Evolutionary conservation across 1,284 basidiomycete genomes (phyloP), one percentile per base, ranked within the genome.

Genomic region (Moesziomyces parantarcticus): DNA sequence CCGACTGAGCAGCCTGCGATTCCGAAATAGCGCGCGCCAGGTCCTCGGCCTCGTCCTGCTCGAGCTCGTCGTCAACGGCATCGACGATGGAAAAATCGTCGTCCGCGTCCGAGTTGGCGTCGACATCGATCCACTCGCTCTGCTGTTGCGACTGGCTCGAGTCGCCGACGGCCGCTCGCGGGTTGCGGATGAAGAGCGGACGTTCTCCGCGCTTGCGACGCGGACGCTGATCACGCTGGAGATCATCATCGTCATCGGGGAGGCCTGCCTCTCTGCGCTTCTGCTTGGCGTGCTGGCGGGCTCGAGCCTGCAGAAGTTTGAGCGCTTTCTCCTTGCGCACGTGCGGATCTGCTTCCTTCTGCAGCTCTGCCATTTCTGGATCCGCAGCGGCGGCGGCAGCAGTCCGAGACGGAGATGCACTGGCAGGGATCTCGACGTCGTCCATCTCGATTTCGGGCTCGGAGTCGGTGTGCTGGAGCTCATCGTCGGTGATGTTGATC

Each of bases 371-470:
- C 18, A 76, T 61, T 46, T 75, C 73, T 2, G 77, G 71, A 57
- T 80, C 77, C 23, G 57, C 52, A 14, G 49, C 18, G 11, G 57
- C 60, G 23, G 57, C 52, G 9, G 49, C 13, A 18, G 57, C 60
- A 25, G 47, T 42, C 10, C 50, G 55, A 22, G 56, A 51, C 14
- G 58, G 58, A 25, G 58, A 45, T n/a, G 50, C 42, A 21, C 49
- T 39, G 5, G 40, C 42, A 0, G 78, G 73, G 23, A 80, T 77
- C 39, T 77, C 72, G 46, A 82, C 80, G 13, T 82, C 80, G 32
- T 81, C 77, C 76, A 82, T 74, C 11, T 77, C 80, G 11, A 75
- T 41, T 11, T 76, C 74, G 5, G 70, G 60, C 39, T 71, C 71
- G 23, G 58, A 71, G 3, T 68, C 65, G 49, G 52, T 59, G 7